A percentile compares a stretch with the other conserved stretches of the same genome.
Evolutionary conservation across 768 basidiomycete genomes (phyloP).

Genomic region (Suillus bovinus): DNA sequence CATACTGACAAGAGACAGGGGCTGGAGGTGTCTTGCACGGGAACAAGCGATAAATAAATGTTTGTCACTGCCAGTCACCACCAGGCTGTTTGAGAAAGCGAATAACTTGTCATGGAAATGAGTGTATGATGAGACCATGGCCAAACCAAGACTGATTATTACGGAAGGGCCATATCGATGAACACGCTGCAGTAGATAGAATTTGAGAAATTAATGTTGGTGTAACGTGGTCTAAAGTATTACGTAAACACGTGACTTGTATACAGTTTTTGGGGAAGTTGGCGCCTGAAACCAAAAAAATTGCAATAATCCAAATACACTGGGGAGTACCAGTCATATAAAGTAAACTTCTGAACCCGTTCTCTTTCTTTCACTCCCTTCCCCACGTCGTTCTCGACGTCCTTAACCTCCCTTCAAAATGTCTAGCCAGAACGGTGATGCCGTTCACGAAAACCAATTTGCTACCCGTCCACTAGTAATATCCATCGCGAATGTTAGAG

Average conservation of each 20-base stretch:
- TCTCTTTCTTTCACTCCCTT: background rate
- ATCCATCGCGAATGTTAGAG: slow-evolving; percentile 34
- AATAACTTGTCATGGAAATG: background rate
- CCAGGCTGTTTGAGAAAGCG: background rate
- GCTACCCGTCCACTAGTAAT: slow-evolving; percentile 38
- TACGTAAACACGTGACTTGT: slow-evolving; percentile 5
- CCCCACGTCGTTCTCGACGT: slow-evolving; percentile 12
- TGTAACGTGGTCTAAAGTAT: background rate
- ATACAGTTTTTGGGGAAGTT: slow-evolving; percentile 3
- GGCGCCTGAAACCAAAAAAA: slow-evolving; percentile 6
- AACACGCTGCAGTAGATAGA: background rate
- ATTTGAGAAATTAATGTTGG: background rate
- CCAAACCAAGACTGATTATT: background rate
- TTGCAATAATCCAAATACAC: slow-evolving; percentile 5
- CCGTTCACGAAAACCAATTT: slow-evolving; percentile 29
- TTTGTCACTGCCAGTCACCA: background rate
- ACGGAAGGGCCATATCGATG: background rate
- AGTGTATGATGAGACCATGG: background rate
- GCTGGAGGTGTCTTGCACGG: background rate
- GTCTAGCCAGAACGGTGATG: slow-evolving; percentile 34
- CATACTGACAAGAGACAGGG: slow-evolving; percentile 2
- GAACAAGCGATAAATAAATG: background rate
- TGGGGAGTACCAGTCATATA: background rate
- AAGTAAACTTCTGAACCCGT: slow-evolving; percentile 3
- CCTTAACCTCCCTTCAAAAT: slow-evolving; percentile 23